Conservation (phyloP, 1,284 basidiomycete genomes). For the Porogramme epimiltina region DNA sequence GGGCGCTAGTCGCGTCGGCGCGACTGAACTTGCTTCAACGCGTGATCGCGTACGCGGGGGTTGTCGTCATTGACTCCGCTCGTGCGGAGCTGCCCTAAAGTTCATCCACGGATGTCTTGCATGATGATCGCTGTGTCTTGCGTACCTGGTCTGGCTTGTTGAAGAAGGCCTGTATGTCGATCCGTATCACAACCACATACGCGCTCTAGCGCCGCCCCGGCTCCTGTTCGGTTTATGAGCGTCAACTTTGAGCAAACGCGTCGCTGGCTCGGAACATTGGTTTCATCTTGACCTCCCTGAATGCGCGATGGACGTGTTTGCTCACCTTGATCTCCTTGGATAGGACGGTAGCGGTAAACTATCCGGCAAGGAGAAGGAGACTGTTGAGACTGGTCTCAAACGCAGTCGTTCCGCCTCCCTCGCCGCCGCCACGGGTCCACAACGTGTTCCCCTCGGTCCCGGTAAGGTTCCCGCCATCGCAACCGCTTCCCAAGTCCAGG, state of each 20-base stretch:
- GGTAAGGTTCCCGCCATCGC: conserved; percentile 46
- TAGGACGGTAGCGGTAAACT: conserved; percentile 36
- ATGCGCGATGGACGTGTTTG: conserved; percentile 1
- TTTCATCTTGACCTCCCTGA: not conserved
- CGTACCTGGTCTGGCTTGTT: not conserved
- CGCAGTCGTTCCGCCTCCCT: conserved; percentile 63
- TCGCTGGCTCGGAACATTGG: not conserved
- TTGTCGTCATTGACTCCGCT: conserved; percentile 13
- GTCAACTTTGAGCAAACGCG: not conserved
- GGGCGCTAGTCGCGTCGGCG: conserved; percentile 18
- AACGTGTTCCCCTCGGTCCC: conserved; percentile 68
- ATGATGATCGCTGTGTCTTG: conserved; percentile 1
- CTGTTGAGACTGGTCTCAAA: conserved; percentile 55
- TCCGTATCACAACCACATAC: not conserved
- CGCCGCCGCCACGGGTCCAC: conserved; percentile 55
- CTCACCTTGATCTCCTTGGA: conserved; percentile 7
- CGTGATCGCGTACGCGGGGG: conserved; percentile 22
- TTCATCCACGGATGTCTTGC: not conserved
- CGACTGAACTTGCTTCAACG: conserved; percentile 1
- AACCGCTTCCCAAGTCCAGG: conserved; percentile 34
- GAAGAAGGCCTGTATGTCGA: not conserved
- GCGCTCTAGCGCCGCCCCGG: not conserved
- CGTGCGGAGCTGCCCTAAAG: conserved; percentile 4
- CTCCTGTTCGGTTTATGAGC: not conserved
- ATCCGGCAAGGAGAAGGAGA: conserved; percentile 50